Base-by-base conservation (phyloP, 1,284 basidiomycete species). In the Termitomyces sp. region DNA sequence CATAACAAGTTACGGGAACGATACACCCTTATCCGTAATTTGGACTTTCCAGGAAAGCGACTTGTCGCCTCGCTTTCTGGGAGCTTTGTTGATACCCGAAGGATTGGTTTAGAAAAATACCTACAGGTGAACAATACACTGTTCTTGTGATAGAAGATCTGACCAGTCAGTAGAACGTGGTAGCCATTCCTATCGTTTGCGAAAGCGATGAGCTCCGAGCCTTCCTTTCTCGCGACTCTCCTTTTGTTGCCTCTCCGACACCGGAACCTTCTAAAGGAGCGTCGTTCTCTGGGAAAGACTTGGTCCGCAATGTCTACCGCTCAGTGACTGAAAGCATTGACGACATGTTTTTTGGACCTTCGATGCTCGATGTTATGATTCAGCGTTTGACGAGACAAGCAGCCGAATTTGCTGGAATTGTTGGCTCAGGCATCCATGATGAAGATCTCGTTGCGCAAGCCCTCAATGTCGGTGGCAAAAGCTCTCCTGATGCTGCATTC, bases 281-380 rank as follows among this genome's bases (percentile, higher is more conserved):
- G 10, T 65, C 78, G 0, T 84, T 86, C 60, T 82, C 85, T 1
- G 85, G 90, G 9, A 82, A 86, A 45, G 82, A 81, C 55, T 76
- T 95, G 45, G 89, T 97, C 54, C 86, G 87, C 58, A 86, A 86
- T 17, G 78, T 98, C 59, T 94, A 95, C 68, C 83, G 89, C 50
- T 90, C 93, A 30, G 86, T 97, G 50, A 84, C 94, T 5, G 89
- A 90, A 60, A 93, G 92, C 66, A 88, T 97, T 61, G 94, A 97
- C 69, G 94, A 95, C 67, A 92, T 94, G 79, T 86, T 94, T 68
- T 91, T 92, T 57, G 91, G 90, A 0, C 92, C 92, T 0, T 94
- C 92, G 0, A 96, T 97, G 92, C 74, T 97, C 42, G 94, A 98
- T 66, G 84, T 95, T 53, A 92, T 97, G 78, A 90, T 94, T 50